phyloP scores from a whole-genome alignment of 805 yeast genomes.

The Middelhovenomyces tepae region DNA sequence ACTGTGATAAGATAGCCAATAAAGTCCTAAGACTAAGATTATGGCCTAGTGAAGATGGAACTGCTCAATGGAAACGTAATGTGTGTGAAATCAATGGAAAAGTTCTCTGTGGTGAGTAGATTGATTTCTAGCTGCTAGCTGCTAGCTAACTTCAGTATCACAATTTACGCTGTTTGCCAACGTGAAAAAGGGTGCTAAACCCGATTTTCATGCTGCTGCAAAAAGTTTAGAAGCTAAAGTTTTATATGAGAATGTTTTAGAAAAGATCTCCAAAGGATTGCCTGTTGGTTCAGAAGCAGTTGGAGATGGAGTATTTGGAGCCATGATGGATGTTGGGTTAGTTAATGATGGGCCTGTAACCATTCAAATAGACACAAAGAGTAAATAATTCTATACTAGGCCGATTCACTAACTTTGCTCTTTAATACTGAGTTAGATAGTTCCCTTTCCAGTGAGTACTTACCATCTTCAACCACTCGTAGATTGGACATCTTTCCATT shows the following conservation, averaged over 20 bases:
- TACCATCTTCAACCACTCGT: conserved; percentile 45
- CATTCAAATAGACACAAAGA: conserved; percentile 62
- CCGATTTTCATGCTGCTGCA: conserved; percentile 90
- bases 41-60: conserved; percentile 65
- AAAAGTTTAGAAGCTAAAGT: conserved; percentile 53
- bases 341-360: conserved; percentile 94
- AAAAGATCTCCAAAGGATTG: conserved; percentile 19
- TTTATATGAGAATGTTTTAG: conserved; percentile 41
- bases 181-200: conserved; percentile 85
- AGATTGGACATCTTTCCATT: conserved; percentile 61
- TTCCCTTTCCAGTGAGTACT: conserved; percentile 5
- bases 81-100: conserved; percentile 60
- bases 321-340: conserved; percentile 90
- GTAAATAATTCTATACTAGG: conserved; percentile 8
- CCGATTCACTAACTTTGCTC: background rate
- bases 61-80: conserved; percentile 69
- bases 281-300: conserved; percentile 52
- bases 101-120: conserved; percentile 49
- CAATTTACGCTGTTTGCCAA: conserved; percentile 87
- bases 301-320: conserved; percentile 88
- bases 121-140: background rate
- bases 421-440: background rate
- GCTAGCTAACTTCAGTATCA: conserved; percentile 40
- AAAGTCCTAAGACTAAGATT: conserved; percentile 59
- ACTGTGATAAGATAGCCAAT: conserved; percentile 56